phyloP scores from a whole-genome alignment of 306 rosid species.

The Fragaria vesca region DNA sequence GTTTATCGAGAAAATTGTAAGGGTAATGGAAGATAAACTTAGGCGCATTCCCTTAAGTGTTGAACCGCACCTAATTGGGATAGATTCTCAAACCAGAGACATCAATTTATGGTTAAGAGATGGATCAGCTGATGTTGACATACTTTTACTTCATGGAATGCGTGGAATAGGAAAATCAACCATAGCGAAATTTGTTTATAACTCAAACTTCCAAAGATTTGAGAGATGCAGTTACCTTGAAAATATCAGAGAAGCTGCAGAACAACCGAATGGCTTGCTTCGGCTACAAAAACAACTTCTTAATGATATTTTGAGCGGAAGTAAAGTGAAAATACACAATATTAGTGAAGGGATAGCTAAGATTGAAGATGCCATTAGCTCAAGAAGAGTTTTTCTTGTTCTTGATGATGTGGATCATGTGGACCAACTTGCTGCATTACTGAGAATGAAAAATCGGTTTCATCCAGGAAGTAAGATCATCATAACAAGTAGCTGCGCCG shows the following conservation, averaged over 20 bases:
- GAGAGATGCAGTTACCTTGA: not conserved
- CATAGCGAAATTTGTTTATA: not conserved
- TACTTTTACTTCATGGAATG: not conserved
- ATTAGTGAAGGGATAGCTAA: not conserved
- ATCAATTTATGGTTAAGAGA: not conserved
- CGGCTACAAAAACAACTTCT: not conserved
- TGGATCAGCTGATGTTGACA: not conserved
- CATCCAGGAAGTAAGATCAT: not conserved
- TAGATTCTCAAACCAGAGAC: accelerated
- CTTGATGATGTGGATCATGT: not conserved
- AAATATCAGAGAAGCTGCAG: not conserved
- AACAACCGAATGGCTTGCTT: not conserved
- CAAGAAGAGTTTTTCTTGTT: constrained; percentile 2
- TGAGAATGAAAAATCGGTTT: not conserved
- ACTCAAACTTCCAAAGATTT: not conserved
- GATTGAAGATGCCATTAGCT: not conserved
- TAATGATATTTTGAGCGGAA: not conserved
- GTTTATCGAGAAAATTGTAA: constrained; percentile 6
- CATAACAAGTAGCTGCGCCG: not conserved
- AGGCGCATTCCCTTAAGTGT: not conserved
- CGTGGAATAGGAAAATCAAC: constrained; percentile 7
- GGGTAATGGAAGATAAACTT: constrained; percentile 1
- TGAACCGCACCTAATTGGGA: not conserved
- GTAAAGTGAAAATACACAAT: not conserved
- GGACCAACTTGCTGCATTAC: not conserved